Conservation (phyloP, 495 filamentous ascomycete species). For the Podospora conica region DNA sequence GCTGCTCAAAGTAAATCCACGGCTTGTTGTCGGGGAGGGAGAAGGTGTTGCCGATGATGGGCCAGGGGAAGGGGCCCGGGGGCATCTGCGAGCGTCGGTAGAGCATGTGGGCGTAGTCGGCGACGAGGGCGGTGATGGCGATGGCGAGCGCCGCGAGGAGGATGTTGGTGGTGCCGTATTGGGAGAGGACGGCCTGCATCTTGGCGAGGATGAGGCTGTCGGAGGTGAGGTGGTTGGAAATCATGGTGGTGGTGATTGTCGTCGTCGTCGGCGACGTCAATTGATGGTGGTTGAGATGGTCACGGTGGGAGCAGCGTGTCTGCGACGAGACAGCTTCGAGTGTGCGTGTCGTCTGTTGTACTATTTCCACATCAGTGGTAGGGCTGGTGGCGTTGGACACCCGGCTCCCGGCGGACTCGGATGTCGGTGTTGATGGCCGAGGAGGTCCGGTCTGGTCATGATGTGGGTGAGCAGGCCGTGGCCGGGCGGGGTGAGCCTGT, state of each 20-base stretch:
- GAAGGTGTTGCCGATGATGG: constrained; percentile 52
- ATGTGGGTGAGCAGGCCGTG: background rate
- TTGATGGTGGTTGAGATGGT: background rate
- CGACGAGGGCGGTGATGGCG: constrained; percentile 26
- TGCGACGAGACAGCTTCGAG: background rate
- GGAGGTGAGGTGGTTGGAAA: constrained; percentile 15
- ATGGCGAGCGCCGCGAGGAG: constrained; percentile 23
- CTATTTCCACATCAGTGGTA: background rate
- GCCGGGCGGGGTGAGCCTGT: background rate
- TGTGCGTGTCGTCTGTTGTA: background rate
- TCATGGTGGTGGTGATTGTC: constrained; percentile 12
- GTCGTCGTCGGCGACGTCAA: too few relatives aligned
- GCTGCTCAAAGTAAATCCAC: constrained; percentile 58
- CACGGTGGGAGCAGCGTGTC: background rate
- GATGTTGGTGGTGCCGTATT: constrained; percentile 14
- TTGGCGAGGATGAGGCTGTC: constrained; percentile 19
- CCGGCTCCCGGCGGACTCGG: background rate
- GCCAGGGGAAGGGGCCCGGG: constrained; percentile 48
- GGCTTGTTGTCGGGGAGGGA: constrained; percentile 54
- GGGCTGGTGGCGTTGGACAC: background rate
- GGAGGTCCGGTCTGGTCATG: background rate
- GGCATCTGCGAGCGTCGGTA: constrained; percentile 48
- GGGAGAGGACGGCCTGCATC: constrained; percentile 14
- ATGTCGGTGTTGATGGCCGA: background rate
- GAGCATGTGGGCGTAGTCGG: constrained; percentile 48